phyloP scores from a whole-genome alignment of 2,329 filamentous ascomycete genomes.

The Trichoderma hamatum region DNA sequence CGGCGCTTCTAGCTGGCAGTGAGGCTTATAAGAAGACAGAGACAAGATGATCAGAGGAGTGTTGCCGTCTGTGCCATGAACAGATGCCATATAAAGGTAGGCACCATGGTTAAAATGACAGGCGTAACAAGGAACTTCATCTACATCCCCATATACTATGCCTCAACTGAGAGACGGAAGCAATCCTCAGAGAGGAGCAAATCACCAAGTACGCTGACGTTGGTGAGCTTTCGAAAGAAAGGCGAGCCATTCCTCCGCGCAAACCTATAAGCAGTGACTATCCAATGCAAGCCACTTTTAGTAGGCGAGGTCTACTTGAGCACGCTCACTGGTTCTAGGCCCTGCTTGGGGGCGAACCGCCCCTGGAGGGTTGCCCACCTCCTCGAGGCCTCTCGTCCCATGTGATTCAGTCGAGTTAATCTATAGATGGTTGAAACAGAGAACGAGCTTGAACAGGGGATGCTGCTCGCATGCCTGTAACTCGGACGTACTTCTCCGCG shows the following conservation, averaged over 20 bases:
- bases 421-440: background rate
- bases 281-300: background rate
- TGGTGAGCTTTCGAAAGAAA: background rate
- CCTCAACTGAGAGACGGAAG: background rate
- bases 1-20: no score
- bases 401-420: no score
- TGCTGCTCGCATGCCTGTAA: no score
- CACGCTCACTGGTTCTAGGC: background rate
- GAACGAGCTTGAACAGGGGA: background rate
- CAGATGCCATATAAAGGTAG: background rate
- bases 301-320: background rate
- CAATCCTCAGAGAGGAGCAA: background rate
- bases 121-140: no score
- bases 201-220: background rate
- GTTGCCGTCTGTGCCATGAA: background rate
- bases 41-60: background rate
- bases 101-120: background rate
- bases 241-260: background rate
- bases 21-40: background rate
- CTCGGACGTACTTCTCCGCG: background rate
- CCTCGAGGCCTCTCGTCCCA: background rate
- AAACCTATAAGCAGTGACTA: conserved; percentile 3
- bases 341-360: background rate
- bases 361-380: background rate
- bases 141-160: background rate